These are phyloP conservation scores for Fomitopsis pinicola DNA, from an alignment of 1,284 basidiomycete species.

Conservation along the genomic window DNA sequence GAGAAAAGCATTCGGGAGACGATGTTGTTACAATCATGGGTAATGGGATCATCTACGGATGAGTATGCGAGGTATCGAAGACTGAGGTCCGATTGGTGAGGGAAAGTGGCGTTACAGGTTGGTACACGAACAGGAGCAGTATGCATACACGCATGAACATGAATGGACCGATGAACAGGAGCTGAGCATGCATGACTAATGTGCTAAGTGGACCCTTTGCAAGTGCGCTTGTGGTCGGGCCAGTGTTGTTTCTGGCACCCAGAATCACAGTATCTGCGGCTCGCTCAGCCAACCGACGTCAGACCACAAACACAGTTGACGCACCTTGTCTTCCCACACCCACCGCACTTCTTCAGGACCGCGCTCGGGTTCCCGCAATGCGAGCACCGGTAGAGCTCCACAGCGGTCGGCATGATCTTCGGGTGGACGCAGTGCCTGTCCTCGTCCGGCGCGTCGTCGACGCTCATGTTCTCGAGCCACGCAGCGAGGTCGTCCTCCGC, in stretches of 20 bases:
- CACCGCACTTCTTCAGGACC: slow-evolving; percentile 32
- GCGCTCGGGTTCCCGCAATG: slow-evolving; percentile 59
- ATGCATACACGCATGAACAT: not conserved
- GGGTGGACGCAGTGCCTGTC: slow-evolving; percentile 29
- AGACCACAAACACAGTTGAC: slow-evolving; percentile 1
- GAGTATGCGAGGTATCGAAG: no score
- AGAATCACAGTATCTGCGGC: slow-evolving; percentile 44
- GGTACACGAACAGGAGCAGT: no score
- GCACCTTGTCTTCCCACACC: slow-evolving; percentile 36
- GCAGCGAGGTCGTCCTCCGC: slow-evolving; percentile 50
- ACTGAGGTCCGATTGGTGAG: no score
- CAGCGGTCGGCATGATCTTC: slow-evolving; percentile 38
- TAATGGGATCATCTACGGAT: no score
- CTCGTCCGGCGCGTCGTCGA: slow-evolving; percentile 35
- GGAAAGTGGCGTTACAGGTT: no score
- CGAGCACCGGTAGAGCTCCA: slow-evolving; percentile 49
- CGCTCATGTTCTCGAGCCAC: slow-evolving; percentile 47
- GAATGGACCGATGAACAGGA: not conserved
- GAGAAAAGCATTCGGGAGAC: no score
- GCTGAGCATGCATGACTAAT: not conserved
- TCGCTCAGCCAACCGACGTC: not conserved
- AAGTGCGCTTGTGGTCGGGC: slow-evolving; percentile 26
- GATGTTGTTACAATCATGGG: no score
- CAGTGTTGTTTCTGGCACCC: slow-evolving; percentile 49
- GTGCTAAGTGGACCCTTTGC: slow-evolving; percentile 9